Conservation (phyloP, 2,329 filamentous ascomycete genomes). For the Tolypocladium sp. region DNA sequence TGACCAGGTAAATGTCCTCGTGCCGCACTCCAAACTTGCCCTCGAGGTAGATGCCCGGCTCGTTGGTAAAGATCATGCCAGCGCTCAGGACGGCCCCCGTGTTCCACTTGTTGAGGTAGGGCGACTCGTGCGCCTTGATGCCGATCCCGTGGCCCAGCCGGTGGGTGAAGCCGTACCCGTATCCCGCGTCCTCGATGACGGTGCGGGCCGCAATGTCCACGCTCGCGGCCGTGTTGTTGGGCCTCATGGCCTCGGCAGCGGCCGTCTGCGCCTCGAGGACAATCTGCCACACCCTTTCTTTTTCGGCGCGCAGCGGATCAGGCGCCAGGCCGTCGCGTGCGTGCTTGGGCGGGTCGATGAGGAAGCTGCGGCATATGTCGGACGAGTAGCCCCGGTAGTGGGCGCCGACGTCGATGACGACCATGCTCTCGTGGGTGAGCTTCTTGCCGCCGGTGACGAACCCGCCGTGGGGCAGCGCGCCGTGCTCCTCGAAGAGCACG, state of each 20-base stretch:
- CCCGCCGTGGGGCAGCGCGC: slow-evolving; percentile 43
- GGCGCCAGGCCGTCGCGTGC: not conserved
- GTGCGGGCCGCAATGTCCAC: slow-evolving; percentile 52
- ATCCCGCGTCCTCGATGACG: slow-evolving; percentile 49
- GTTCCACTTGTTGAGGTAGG: slow-evolving; percentile 57
- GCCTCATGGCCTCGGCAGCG: slow-evolving; percentile 38
- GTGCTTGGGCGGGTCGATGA: slow-evolving; percentile 27
- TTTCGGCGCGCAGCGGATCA: slow-evolving; percentile 30
- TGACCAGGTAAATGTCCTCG: slow-evolving; percentile 53
- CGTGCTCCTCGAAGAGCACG: slow-evolving; percentile 50
- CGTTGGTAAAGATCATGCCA: slow-evolving; percentile 55
- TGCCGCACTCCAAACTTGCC: slow-evolving; percentile 52
- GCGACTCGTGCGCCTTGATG: slow-evolving; percentile 57
- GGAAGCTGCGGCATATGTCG: slow-evolving; percentile 56
- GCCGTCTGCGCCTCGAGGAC: slow-evolving; percentile 54
- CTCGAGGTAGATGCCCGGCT: slow-evolving; percentile 54
- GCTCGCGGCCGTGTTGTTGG: slow-evolving; percentile 45
- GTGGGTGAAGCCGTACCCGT: slow-evolving; percentile 51
- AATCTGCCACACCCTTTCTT: slow-evolving; percentile 48
- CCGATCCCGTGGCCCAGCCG: slow-evolving; percentile 56
- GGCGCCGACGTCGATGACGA: slow-evolving; percentile 54
- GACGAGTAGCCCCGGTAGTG: slow-evolving; percentile 55
- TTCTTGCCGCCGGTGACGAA: slow-evolving; percentile 41
- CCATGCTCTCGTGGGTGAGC: slow-evolving; percentile 43
- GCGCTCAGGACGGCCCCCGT: slow-evolving; percentile 31